phyloP scores from a whole-genome alignment of 345 rosid genomes.

The Eutrema yunnanense region DNA sequence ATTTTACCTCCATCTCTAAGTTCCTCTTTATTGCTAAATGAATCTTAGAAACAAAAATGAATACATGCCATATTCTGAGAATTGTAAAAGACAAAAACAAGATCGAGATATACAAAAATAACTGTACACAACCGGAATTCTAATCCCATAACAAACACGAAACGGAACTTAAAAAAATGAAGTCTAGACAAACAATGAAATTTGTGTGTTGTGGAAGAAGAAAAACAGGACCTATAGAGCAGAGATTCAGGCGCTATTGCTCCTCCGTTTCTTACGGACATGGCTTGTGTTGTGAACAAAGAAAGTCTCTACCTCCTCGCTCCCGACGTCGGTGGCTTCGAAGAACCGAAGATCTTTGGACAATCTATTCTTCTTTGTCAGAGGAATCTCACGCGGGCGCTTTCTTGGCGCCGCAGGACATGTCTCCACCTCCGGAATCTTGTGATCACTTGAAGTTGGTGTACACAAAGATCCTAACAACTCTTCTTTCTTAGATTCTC shows the following conservation, averaged over 20 bases:
- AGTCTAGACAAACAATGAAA: not conserved
- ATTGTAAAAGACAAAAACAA: not conserved
- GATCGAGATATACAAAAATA: not conserved
- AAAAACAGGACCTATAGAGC: not conserved
- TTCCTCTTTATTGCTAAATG: not conserved
- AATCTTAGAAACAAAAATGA: not conserved
- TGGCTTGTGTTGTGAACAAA: conserved; percentile 17
- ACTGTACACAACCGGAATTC: not conserved
- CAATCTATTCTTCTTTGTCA: conserved; percentile 15
- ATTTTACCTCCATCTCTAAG: not conserved
- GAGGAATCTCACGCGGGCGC: conserved; percentile 26
- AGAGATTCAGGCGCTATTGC: conserved; percentile 21
- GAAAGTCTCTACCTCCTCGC: conserved; percentile 30
- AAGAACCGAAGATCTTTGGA: conserved; percentile 30
- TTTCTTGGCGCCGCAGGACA: conserved; percentile 33
- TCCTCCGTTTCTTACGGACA: conserved; percentile 22
- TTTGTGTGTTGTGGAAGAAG: not conserved
- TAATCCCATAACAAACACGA: not conserved
- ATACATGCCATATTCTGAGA: not conserved
- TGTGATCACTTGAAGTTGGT: conserved; percentile 31
- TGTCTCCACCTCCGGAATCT: conserved; percentile 25
- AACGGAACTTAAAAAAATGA: not conserved
- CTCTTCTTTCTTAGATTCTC: conserved; percentile 11
- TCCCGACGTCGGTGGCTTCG: conserved; percentile 31
- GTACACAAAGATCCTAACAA: conserved; percentile 23